Conservation (phyloP, 768 basidiomycete species). For the Russula olivacea region DNA sequence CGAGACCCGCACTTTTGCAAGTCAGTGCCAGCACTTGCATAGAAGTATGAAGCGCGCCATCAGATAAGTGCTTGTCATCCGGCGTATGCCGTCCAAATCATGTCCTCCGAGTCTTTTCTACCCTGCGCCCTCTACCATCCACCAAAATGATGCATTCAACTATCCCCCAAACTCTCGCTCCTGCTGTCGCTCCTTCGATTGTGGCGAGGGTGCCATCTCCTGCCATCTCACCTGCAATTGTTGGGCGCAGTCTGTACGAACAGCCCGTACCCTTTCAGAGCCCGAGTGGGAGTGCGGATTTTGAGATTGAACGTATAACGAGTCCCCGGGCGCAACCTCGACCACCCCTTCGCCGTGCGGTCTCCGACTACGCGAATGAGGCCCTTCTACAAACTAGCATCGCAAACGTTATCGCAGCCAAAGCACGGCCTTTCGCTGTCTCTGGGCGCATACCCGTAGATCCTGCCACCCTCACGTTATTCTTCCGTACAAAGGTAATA, state of each 20-base stretch:
- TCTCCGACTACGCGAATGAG: constrained; percentile 48
- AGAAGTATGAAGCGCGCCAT: constrained; percentile 1
- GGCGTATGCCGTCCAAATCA: constrained; percentile 1
- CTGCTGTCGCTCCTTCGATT: neutral
- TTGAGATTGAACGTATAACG: constrained; percentile 53
- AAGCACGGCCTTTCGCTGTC: constrained; percentile 56
- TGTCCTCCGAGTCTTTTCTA: constrained; percentile 2
- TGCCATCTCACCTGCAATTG: constrained; percentile 22
- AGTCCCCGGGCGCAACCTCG: constrained; percentile 24
- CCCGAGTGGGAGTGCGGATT: constrained; percentile 40
- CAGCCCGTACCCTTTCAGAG: constrained; percentile 35
- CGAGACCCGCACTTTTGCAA: neutral
- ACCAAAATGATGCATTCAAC: constrained; percentile 23
- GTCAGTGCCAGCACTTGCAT: neutral
- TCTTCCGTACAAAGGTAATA: constrained; percentile 73
- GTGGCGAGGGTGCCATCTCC: constrained; percentile 21
- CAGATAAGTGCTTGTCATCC: constrained; percentile 21
- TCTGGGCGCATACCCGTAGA: constrained; percentile 68
- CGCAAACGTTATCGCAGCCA: constrained; percentile 49
- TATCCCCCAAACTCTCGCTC: neutral
- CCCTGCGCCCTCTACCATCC: constrained; percentile 10
- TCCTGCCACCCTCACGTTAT: constrained; percentile 58
- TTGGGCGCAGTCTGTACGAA: constrained; percentile 18
- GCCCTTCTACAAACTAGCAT: constrained; percentile 50
- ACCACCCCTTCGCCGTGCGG: constrained; percentile 27